Evolutionary conservation across 257 asterid genomes (phyloP), one percentile per base, ranked within the genome.

Genomic region (Ilex asprella): DNA sequence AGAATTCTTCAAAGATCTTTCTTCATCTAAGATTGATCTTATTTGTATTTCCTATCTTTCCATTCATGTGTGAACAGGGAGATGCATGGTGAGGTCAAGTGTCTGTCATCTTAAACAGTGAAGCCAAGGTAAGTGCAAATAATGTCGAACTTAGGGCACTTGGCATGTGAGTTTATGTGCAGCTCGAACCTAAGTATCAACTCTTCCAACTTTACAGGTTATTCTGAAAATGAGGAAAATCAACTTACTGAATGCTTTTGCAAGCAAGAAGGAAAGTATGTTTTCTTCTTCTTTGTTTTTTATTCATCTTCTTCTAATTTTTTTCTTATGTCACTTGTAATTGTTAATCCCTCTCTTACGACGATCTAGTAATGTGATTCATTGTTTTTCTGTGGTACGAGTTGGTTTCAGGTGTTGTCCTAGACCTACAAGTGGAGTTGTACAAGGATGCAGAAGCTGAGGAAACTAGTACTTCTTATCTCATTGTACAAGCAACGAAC

Each of bases 231-330:
- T 78, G 76, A 86, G 81, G 82, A 91, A 86, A 69, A 82, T 72
- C 53, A 85, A 79, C 68, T 61, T 76, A 72, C 76, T 91, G 59
- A 83, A 86, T 32, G 64, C 87, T 39, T 77, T 91, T 55, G 61
- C 88, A 67, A 81, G 93, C 67, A 82, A 81, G 70, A 82, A 73
- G 30, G 91, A 87, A 79, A 74, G 98, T 87, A 82, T 16, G 93
- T 10, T 4, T 70, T 58, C 70, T 66, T 30, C 16, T 55, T 32
- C 72, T 41, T 31, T 72, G 39, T 51, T 15, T 56, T 27, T 30
- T 14, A 27, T 3, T 35, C 51, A 57, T 39, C 13, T 61, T 30
- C 27, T 21, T 21, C 27, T 21, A 21, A 21, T 21, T 21, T 21
- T 21, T 21, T 21, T 21, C 27, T 21, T 21, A 21, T 16, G 31